These are phyloP conservation scores for Puccinia novopanici DNA, from an alignment of 1,284 basidiomycete species.

Conservation along the genomic window DNA sequence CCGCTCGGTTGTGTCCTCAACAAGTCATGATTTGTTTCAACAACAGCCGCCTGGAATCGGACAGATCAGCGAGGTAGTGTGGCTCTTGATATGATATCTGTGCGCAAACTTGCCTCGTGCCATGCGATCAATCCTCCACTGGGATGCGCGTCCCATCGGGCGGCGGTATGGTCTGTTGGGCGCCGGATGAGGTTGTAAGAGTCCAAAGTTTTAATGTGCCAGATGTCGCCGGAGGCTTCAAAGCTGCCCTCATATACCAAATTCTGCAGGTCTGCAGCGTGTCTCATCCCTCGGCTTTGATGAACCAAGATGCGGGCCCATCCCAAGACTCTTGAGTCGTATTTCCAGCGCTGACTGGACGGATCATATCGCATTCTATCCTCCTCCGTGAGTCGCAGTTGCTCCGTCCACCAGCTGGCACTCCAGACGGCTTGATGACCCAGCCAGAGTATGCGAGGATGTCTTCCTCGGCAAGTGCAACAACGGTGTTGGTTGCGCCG, in stretches of 20 bases:
- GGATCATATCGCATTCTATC: not conserved
- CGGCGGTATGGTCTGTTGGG: constrained; percentile 3
- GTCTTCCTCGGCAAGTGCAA: not conserved
- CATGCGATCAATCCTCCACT: constrained; percentile 35
- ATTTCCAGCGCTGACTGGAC: not conserved
- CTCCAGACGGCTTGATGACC: constrained; percentile 22
- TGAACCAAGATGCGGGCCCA: constrained; percentile 31
- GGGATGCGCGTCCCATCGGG: not conserved
- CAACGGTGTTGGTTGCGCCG: not conserved
- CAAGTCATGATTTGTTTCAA: not conserved
- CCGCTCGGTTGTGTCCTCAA: constrained; percentile 53
- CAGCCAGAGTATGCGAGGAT: constrained; percentile 38
- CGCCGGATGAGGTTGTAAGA: constrained; percentile 14
- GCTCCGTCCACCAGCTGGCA: constrained; percentile 20
- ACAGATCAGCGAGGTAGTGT: not conserved
- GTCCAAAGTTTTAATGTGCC: constrained; percentile 19
- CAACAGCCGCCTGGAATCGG: not conserved
- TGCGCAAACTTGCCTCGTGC: constrained; percentile 4
- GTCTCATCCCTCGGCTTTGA: not conserved
- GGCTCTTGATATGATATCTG: not conserved
- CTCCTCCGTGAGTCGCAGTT: not conserved
- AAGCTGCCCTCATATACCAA: constrained; percentile 29
- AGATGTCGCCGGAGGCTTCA: constrained; percentile 9
- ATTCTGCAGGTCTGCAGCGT: not conserved
- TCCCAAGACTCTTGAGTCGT: constrained; percentile 7